Evolutionary conservation across 768 basidiomycete genomes (phyloP), one percentile per base, ranked within the genome.

Genomic region (Tylopilus plumbeoviolaceoides): DNA sequence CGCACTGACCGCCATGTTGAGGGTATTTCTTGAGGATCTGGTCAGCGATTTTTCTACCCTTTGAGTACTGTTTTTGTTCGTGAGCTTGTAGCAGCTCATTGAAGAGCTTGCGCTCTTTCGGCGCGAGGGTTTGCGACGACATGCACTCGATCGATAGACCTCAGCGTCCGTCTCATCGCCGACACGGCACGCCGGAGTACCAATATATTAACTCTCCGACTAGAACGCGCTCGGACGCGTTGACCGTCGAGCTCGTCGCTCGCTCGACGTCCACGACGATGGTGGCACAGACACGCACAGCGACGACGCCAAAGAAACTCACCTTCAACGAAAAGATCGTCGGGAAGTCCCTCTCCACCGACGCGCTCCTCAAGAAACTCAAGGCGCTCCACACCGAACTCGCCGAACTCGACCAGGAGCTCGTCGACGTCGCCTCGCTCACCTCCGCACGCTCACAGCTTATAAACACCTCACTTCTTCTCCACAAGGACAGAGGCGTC

Each of bases 401-500:
- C 41, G 84, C 86, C 7, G 81, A 79, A 11, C 76, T 95, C 57
- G 95, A 97, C 64, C 95, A 98, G 70, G 95, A 97, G 61, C 72
- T 73, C 40, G 83, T 91, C 64, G 93, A 97, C 68, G 76, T 81
- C 31, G 62, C 66, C 47, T 91, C 93, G 0, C 82, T 99, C 50
- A 71, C 75, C 51, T 66, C 74, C 28, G 84, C 85, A 23, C 83
- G 85, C 54, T 82, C 86, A 47, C 92, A 97, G 62, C 83, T 98
- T 64, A 80, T 95, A 53, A 78, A 78, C 68, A 80, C 80, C 1
- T 80, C 85, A 4, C 81, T 98, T 31, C 79, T 98, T 25, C 82
- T 97, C 27, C 94, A 98, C 77, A 97, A 91, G 70, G 97, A 99
- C 69, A 80, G 88, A 40, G 94, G 94, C 23, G 93, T 99, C 59